phyloP scores from a whole-genome alignment of 768 basidiomycete genomes.

The Kwoniella dejecticola region DNA sequence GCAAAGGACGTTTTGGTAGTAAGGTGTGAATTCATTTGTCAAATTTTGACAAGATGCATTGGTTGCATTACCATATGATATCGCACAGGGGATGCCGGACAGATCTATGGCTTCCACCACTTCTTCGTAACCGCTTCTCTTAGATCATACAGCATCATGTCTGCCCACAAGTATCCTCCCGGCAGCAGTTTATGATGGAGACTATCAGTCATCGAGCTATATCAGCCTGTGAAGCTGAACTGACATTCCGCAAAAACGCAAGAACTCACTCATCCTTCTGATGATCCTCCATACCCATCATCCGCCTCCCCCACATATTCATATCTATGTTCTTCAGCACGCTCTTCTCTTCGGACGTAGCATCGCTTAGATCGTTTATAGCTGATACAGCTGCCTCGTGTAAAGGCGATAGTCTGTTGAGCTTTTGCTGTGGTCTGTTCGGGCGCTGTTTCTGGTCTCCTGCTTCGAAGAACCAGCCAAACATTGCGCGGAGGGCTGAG shows the following conservation, averaged over 20 bases:
- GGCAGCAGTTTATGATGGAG: slow-evolving; percentile 25
- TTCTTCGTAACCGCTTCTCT: slow-evolving; percentile 13
- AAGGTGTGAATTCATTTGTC: no score
- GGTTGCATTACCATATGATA: neutral
- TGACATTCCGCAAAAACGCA: no score
- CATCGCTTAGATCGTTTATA: slow-evolving; percentile 12
- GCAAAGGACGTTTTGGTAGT: neutral
- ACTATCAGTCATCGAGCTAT: neutral
- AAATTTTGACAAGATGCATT: neutral
- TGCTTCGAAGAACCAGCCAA: slow-evolving; percentile 29
- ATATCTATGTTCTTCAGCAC: slow-evolving; percentile 1
- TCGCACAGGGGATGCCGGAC: no score
- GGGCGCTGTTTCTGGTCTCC: slow-evolving; percentile 7
- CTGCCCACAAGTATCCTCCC: slow-evolving; percentile 35
- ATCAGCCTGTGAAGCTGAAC: neutral
- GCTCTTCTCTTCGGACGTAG: neutral
- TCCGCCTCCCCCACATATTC: slow-evolving; percentile 22
- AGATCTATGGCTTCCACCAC: neutral
- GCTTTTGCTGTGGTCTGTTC: slow-evolving; percentile 17
- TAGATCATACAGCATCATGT: slow-evolving; percentile 36
- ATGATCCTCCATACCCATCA: slow-evolving; percentile 31
- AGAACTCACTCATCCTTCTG: slow-evolving; percentile 30
- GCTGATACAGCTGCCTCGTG: slow-evolving; percentile 20
- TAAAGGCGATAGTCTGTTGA: slow-evolving; percentile 24
- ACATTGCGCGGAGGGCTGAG: slow-evolving; percentile 19